Percentiles rank a stretch among this genome's conserved stretches.
These are phyloP conservation scores for Venturia pyrina DNA, from an alignment of 2,329 filamentous ascomycete species.

Conservation along the genomic window DNA sequence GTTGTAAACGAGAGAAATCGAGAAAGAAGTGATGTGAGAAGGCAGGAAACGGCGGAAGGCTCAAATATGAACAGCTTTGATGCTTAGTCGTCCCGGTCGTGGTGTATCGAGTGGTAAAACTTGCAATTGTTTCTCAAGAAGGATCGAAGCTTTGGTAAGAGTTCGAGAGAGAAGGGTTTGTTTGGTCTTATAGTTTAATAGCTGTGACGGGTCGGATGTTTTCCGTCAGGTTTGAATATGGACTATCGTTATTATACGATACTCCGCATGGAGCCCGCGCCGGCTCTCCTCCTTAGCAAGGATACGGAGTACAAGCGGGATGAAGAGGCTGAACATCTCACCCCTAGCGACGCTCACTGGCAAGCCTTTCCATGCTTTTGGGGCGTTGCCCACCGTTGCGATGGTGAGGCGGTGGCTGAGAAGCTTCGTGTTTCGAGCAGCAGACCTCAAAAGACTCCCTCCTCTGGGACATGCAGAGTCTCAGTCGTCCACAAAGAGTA, in stretches of 20 bases:
- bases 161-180: neutral
- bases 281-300: constrained; percentile 2
- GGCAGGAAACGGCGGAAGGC: neutral
- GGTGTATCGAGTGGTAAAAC: constrained; percentile 1
- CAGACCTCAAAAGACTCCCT: neutral
- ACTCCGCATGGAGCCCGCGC: neutral
- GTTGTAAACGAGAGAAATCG: neutral
- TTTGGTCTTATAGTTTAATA: neutral
- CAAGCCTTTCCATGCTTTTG: neutral
- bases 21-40: constrained; percentile 5
- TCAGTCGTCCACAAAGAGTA: neutral
- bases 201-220: neutral
- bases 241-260: neutral
- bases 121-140: constrained; percentile 4
- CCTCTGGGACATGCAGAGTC: neutral
- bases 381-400: neutral
- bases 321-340: neutral
- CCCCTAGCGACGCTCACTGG: neutral
- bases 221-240: neutral
- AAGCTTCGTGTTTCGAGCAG: neutral
- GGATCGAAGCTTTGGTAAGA: neutral
- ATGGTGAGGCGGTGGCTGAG: constrained; percentile 3
- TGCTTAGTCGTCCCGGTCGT: constrained; percentile 1
- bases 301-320: neutral
- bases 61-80: constrained; percentile 5